phyloP scores from a whole-genome alignment of 2,329 filamentous ascomycete genomes.

The Cordyceps javanica region DNA sequence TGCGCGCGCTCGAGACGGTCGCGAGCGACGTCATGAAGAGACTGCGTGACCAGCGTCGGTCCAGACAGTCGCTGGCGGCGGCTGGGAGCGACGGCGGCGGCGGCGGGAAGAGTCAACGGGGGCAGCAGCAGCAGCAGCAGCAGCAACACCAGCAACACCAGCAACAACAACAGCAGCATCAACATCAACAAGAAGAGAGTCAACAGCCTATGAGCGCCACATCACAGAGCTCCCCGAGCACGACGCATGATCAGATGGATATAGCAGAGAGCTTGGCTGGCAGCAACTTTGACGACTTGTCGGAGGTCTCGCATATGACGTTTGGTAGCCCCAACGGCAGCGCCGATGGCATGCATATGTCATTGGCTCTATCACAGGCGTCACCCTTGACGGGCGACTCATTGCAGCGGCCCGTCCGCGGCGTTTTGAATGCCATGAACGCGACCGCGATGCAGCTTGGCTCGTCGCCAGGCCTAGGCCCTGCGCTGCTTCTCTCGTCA shows the following conservation, averaged over 20 bases:
- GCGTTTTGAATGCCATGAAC: slow-evolving; percentile 21
- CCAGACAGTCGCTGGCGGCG: slow-evolving; percentile 2
- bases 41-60: slow-evolving; percentile 55
- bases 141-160: too few species aligned
- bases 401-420: slow-evolving; percentile 17
- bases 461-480: slow-evolving; percentile 29
- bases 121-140: too few species aligned
- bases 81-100: neutral
- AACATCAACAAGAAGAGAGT: too few species aligned
- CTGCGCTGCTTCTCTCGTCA: slow-evolving; percentile 33
- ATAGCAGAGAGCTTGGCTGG: slow-evolving; percentile 18
- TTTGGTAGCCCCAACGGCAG: slow-evolving; percentile 19
- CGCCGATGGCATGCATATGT: slow-evolving; percentile 18
- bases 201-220: neutral
- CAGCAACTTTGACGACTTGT: slow-evolving; percentile 20
- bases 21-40: slow-evolving; percentile 75
- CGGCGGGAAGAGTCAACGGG: neutral
- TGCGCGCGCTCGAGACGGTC: slow-evolving; percentile 63
- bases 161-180: too few species aligned
- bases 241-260: slow-evolving; percentile 15
- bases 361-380: slow-evolving; percentile 20
- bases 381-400: slow-evolving; percentile 17
- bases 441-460: slow-evolving; percentile 25
- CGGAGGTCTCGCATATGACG: slow-evolving; percentile 21
- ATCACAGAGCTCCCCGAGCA: slow-evolving; percentile 13